Percentiles rank a stretch among this genome's conserved stretches.
Conservation (phyloP, 2,329 filamentous ascomycete species). For the Botrytis medusae region DNA sequence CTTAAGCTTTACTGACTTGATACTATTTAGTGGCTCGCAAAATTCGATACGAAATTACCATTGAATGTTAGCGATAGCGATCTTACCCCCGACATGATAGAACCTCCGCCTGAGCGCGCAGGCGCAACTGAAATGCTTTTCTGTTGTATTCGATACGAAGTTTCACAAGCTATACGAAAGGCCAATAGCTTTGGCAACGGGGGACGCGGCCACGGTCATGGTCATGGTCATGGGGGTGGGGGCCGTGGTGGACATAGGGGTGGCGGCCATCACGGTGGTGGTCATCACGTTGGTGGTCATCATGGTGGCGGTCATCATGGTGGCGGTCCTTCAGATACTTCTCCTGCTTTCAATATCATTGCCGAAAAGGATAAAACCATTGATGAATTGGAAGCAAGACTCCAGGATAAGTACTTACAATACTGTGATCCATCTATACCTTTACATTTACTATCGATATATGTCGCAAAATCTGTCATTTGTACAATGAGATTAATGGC, state of each 20-base stretch:
- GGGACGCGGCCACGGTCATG: not conserved
- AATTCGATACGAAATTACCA: constrained; percentile 51
- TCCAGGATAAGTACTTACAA: constrained; percentile 45
- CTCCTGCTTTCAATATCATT: constrained; percentile 20
- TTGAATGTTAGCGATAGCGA: constrained; percentile 57
- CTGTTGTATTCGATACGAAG: constrained; percentile 42
- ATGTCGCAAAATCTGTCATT: constrained; percentile 36
- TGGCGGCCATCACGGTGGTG: not conserved
- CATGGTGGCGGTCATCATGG: not conserved
- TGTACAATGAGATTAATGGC: constrained; percentile 40
- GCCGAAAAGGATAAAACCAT: constrained; percentile 36
- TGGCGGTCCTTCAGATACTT: not conserved
- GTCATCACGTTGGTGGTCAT: not conserved
- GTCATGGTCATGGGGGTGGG: not conserved
- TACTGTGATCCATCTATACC: constrained; percentile 46
- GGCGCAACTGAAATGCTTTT: constrained; percentile 51
- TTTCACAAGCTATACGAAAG: constrained; percentile 35
- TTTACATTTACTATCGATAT: constrained; percentile 40
- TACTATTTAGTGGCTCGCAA: constrained; percentile 36
- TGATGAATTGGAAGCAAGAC: constrained; percentile 35
- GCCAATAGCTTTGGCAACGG: constrained; percentile 17
- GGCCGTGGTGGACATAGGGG: not conserved
- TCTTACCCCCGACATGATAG: constrained; percentile 47
- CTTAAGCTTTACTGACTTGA: not conserved
- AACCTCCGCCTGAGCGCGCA: constrained; percentile 44